These are phyloP conservation scores for Clavaria fumosa DNA, from an alignment of 768 basidiomycete species.

Conservation along the genomic window DNA sequence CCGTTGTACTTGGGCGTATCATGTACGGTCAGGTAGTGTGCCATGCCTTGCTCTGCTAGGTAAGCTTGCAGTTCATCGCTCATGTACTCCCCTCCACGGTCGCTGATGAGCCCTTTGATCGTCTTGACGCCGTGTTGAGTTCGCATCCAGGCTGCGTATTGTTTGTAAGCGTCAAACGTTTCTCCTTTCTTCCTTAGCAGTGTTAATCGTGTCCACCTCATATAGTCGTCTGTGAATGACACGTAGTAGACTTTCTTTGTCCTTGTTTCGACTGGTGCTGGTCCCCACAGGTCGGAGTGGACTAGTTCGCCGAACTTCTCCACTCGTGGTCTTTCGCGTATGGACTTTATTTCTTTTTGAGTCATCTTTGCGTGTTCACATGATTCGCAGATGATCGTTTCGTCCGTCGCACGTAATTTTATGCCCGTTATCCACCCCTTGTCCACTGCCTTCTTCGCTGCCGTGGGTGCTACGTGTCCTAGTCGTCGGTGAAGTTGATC, in stretches of 20 bases:
- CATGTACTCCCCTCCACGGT: conserved; percentile 24
- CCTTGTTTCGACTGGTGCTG: conserved; percentile 11
- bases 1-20: conserved; percentile 25
- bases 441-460: conserved; percentile 12
- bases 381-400: conserved; percentile 13
- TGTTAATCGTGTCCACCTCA: conserved; percentile 8
- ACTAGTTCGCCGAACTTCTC: conserved; percentile 9
- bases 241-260: conserved; percentile 15
- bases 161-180: conserved; percentile 13
- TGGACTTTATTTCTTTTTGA: conserved; percentile 7
- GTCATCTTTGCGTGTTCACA: conserved; percentile 20
- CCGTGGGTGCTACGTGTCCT: conserved; percentile 14
- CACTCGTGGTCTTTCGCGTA: conserved; percentile 6
- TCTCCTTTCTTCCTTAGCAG: conserved; percentile 13
- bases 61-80: conserved; percentile 14
- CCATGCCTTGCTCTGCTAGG: conserved; percentile 18
- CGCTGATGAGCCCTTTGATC: conserved; percentile 16
- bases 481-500: conserved; percentile 15
- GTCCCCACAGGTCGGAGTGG: conserved; percentile 25
- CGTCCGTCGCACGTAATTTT: conserved; percentile 13
- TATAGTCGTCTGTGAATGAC: conserved; percentile 17
- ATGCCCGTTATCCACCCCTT: conserved; percentile 14
- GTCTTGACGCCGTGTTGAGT: conserved; percentile 13
- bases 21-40: conserved; percentile 17
- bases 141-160: conserved; percentile 15